Evolutionary conservation across 768 basidiomycete genomes (phyloP).

Genomic region (Termitomyces sp.): DNA sequence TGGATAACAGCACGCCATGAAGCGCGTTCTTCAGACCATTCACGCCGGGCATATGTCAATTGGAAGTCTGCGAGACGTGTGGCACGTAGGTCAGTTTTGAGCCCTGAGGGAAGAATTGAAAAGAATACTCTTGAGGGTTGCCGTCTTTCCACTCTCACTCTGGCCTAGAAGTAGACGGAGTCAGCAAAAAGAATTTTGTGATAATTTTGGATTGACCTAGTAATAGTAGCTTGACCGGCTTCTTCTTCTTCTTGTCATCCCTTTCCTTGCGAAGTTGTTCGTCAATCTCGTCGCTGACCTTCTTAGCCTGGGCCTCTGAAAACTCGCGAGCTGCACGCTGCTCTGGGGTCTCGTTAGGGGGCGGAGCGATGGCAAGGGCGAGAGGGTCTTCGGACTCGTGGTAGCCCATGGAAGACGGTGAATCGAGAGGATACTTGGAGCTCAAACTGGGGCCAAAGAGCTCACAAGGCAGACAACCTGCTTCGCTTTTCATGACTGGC

Average conservation of each 20-base stretch:
- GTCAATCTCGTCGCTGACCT: slow-evolving; percentile 71
- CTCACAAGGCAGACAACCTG: slow-evolving; percentile 16
- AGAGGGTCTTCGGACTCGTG: slow-evolving; percentile 56
- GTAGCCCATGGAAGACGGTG: slow-evolving; percentile 21
- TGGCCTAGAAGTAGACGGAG: slow-evolving; percentile 34
- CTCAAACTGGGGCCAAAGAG: slow-evolving; percentile 13
- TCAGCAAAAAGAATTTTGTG: background rate
- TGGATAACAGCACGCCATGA: slow-evolving; percentile 76
- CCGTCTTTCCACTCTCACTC: slow-evolving; percentile 77
- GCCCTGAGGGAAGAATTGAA: slow-evolving; percentile 2
- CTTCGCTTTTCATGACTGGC: slow-evolving; percentile 16
- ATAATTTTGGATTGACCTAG: slow-evolving; percentile 39
- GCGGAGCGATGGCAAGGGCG: slow-evolving; percentile 54
- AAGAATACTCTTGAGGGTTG: slow-evolving; percentile 65
- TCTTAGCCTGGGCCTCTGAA: slow-evolving; percentile 59
- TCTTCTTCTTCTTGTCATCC: slow-evolving; percentile 54
- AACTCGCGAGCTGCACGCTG: slow-evolving; percentile 50
- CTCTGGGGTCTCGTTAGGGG: slow-evolving; percentile 55
- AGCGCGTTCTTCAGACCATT: slow-evolving; percentile 64
- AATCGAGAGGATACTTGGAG: slow-evolving; percentile 10
- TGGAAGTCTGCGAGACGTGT: slow-evolving; percentile 52
- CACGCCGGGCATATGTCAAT: slow-evolving; percentile 61
- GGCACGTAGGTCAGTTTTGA: background rate
- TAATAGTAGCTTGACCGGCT: slow-evolving; percentile 68
- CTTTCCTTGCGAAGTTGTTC: slow-evolving; percentile 62